These are phyloP conservation scores for Termitomyces heimii DNA, from an alignment of 768 basidiomycete species.

Conservation along the genomic window DNA sequence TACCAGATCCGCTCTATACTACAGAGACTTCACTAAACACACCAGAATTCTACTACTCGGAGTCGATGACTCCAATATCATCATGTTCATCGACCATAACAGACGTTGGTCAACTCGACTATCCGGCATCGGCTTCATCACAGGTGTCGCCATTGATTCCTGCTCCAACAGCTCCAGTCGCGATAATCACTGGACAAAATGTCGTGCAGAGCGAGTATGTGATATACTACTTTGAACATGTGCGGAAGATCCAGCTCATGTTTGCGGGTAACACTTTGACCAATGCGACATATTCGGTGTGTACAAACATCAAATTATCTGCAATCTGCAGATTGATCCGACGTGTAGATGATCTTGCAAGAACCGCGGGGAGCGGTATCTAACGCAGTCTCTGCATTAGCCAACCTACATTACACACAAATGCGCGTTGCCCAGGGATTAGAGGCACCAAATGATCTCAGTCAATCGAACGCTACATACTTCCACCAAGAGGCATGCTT, in stretches of 20 bases:
- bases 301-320: slow-evolving; percentile 16
- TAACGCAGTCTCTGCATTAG: slow-evolving; percentile 70
- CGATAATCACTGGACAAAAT: slow-evolving; percentile 29
- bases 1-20: slow-evolving; percentile 27
- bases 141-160: slow-evolving; percentile 19
- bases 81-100: slow-evolving; percentile 22
- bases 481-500: slow-evolving; percentile 66
- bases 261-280: slow-evolving; percentile 60
- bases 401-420: slow-evolving; percentile 61
- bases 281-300: slow-evolving; percentile 61
- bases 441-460: slow-evolving; percentile 47
- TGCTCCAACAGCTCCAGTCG: slow-evolving; percentile 10
- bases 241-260: slow-evolving; percentile 59
- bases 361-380: slow-evolving; percentile 69
- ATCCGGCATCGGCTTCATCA: slow-evolving; percentile 22
- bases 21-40: slow-evolving; percentile 23
- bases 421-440: slow-evolving; percentile 58
- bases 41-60: slow-evolving; percentile 26
- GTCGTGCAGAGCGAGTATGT: slow-evolving; percentile 51
- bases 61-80: slow-evolving; percentile 18
- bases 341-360: slow-evolving; percentile 44
- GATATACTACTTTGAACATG: slow-evolving; percentile 70
- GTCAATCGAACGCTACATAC: slow-evolving; percentile 54
- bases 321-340: slow-evolving; percentile 4
- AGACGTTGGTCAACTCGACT: slow-evolving; percentile 21